Conservation (phyloP, 371 early-diverging fungal species). For the Parasitella parasitica region DNA sequence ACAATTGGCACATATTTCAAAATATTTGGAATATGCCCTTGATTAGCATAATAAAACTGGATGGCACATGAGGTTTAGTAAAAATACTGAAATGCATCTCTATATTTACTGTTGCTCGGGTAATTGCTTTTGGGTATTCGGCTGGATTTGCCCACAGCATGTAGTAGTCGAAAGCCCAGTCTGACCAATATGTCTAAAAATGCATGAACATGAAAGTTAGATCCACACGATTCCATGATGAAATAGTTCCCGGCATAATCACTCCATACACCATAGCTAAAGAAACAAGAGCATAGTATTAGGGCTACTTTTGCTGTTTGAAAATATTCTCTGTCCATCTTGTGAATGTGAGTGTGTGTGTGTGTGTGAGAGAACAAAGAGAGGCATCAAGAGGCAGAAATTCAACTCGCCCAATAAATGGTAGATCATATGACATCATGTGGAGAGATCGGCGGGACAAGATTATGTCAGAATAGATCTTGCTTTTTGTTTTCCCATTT, state of each 20-base stretch:
- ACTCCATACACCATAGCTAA: constrained; percentile 42
- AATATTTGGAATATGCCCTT: constrained; percentile 39
- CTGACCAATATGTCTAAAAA: constrained; percentile 45
- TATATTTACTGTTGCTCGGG: constrained; percentile 36
- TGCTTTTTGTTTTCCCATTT: too few species aligned
- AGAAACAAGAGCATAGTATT: constrained; percentile 49
- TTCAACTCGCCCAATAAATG: background rate
- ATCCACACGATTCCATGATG: background rate
- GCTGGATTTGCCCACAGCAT: constrained; percentile 40
- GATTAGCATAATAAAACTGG: constrained; percentile 43
- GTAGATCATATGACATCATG: background rate
- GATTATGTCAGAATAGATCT: too few species aligned
- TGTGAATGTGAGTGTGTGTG: background rate
- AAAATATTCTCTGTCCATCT: constrained; percentile 28
- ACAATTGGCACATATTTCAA: constrained; percentile 44
- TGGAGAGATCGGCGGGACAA: too few species aligned
- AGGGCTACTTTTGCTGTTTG: constrained; percentile 40
- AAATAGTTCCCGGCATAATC: background rate
- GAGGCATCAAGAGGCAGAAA: background rate
- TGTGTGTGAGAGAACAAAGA: background rate
- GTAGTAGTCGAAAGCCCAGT: constrained; percentile 50
- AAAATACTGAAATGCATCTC: background rate
- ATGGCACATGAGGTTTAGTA: background rate
- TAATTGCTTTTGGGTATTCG: constrained; percentile 37
- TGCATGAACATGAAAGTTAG: background rate